Conservation (phyloP, 2,329 filamentous ascomycete species). For the Talaromyces atroroseus region DNA sequence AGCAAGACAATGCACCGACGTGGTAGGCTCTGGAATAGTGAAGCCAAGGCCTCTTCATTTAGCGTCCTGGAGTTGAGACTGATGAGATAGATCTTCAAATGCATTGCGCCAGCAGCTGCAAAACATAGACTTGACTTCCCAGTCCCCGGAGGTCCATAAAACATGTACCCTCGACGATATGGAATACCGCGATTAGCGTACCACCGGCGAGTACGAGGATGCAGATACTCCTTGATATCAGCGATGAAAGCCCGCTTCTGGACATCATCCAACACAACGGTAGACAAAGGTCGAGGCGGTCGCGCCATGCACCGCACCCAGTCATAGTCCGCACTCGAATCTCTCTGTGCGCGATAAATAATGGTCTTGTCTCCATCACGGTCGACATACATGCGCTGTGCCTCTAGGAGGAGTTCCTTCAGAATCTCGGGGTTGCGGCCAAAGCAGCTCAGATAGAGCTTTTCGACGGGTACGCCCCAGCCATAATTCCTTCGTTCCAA, state of each 20-base stretch:
- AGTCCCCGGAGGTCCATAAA: slow-evolving; percentile 74
- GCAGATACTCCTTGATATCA: slow-evolving; percentile 54
- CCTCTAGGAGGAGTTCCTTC: slow-evolving; percentile 31
- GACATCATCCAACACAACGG: slow-evolving; percentile 48
- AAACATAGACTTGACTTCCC: slow-evolving; percentile 71
- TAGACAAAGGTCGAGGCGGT: slow-evolving; percentile 48
- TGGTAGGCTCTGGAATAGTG: slow-evolving; percentile 62
- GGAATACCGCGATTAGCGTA: slow-evolving; percentile 78
- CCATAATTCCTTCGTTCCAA: slow-evolving; percentile 20
- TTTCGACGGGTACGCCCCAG: slow-evolving; percentile 24
- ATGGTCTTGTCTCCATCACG: slow-evolving; percentile 33
- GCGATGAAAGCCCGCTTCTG: slow-evolving; percentile 48
- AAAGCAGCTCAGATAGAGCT: slow-evolving; percentile 30
- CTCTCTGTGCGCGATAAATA: slow-evolving; percentile 32
- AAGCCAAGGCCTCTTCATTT: slow-evolving; percentile 60
- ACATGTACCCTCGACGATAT: slow-evolving; percentile 75
- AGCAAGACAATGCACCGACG: slow-evolving; percentile 66
- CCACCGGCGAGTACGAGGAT: slow-evolving; percentile 57
- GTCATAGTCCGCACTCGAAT: slow-evolving; percentile 16
- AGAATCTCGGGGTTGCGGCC: slow-evolving; percentile 31
- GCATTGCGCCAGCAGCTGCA: slow-evolving; percentile 64
- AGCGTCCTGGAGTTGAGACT: slow-evolving; percentile 58
- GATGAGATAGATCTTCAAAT: slow-evolving; percentile 67
- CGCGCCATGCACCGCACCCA: slow-evolving; percentile 39
- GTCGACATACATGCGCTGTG: slow-evolving; percentile 31